phyloP scores from a whole-genome alignment of 768 basidiomycete species.

The Xerocomus spinulosus region DNA sequence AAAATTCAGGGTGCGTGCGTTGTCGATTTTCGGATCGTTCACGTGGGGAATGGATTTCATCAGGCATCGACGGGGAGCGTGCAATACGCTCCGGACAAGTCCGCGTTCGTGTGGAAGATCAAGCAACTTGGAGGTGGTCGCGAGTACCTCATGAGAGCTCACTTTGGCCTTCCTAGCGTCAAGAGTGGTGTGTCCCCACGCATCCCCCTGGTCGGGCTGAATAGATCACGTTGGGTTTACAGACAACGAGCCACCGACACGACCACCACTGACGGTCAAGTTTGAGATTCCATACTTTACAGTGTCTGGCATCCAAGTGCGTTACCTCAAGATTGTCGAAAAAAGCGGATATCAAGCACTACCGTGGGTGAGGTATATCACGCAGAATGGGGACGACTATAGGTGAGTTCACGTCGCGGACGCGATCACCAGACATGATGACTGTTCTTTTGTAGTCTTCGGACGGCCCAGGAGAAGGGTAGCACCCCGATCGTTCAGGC shows the following conservation, averaged over 20 bases:
- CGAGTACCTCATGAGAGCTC: constrained; percentile 97
- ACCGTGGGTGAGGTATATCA: constrained; percentile 95
- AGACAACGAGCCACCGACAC: constrained; percentile 67
- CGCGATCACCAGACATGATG: too few relatives aligned
- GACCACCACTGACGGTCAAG: constrained; percentile 93
- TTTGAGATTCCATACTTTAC: constrained; percentile 99
- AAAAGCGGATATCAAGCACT: constrained; percentile 96
- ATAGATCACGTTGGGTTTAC: constrained; percentile 34
- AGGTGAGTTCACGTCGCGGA: constrained; percentile 47
- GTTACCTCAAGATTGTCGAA: constrained; percentile 97
- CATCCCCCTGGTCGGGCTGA: neutral
- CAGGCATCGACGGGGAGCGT: constrained; percentile 94
- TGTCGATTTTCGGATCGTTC: neutral
- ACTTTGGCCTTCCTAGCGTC: constrained; percentile 94
- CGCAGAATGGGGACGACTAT: constrained; percentile 88
- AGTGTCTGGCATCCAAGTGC: constrained; percentile 94
- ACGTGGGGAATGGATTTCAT: neutral
- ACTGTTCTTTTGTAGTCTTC: constrained; percentile 42
- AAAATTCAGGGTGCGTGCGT: constrained; percentile 72
- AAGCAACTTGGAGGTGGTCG: constrained; percentile 94
- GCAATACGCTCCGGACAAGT: constrained; percentile 96
- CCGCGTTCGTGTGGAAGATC: constrained; percentile 99
- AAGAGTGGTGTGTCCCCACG: constrained; percentile 61
- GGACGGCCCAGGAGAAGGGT: constrained; percentile 73
- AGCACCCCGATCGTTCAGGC: constrained; percentile 52